Evolutionary conservation across 371 early-diverging fungal genomes (phyloP), one percentile per base, ranked within the genome.

Genomic region (Sporodiniella umbellata): DNA sequence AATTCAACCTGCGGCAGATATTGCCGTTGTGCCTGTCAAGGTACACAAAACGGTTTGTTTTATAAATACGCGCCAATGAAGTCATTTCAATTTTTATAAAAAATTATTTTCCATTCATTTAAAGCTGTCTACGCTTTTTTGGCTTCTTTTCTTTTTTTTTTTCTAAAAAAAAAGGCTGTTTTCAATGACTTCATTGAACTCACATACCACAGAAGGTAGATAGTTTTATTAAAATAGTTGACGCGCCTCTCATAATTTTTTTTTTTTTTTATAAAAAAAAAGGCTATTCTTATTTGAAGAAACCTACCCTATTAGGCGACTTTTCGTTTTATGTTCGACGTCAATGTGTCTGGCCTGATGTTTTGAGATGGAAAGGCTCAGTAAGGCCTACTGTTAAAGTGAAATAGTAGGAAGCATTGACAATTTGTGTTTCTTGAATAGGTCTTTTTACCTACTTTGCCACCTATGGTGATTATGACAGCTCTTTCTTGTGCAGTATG

Each of bases 301-400:
- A 47, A 10, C 60, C 60, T 10, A 54, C 47, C 0, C 3, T 54
- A 0, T 21, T 54, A 23, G 51, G 48, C 3, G 21, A 15, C 11
- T 4, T 58, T 2, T 35, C 35, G 31, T 23, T 49, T 8, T 60
- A 58, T 42, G 8, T 61, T 21, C 53, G 40, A 28, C 30, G 54
- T 24, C 58, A 58, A 31, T 40, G 48, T 23, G 45, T 22, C 17
- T 68, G 68, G 61, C 73, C 73, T n/a, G 73, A 73, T 54, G 56
- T 58, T 7, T 47, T 73, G 44, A 59, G 70, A 18, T 73, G 73
- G 70, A 60, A 58, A 43, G 73, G 70, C 42, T 69, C 70, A n/a
- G 73, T 73, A 56, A 58, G 54, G 37, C 25, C 8, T 37, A n/a
- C n/a, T 22, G 11, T 30, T 33, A 2, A 11, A 6, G 12, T 5